Conservation (phyloP, 176 grass and related monocot genomes). For the Musa schizocarpa region DNA sequence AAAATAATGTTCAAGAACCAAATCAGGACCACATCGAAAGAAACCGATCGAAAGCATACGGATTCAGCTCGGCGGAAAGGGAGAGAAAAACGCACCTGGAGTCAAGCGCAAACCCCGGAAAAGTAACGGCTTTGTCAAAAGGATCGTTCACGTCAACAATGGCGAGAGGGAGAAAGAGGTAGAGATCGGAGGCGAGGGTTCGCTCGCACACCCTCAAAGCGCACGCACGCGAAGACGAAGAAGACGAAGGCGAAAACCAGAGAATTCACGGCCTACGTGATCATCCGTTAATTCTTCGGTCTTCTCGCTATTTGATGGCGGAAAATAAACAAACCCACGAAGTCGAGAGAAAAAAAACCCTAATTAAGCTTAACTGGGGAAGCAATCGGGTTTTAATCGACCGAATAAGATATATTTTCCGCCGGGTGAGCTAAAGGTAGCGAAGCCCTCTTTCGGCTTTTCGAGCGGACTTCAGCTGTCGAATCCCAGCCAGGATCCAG, state of each 20-base stretch:
- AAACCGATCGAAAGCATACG: not conserved
- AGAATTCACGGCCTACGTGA: not conserved
- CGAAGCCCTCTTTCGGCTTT: too few relatives aligned
- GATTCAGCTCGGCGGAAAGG: conserved; percentile 2
- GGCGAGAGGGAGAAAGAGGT: not conserved
- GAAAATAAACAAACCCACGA: not conserved
- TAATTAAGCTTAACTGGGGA: not conserved
- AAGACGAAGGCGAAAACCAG: not conserved
- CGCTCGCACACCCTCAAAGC: not conserved
- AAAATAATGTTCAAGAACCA: not conserved
- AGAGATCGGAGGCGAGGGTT: not conserved
- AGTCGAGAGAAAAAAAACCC: not conserved
- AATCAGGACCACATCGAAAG: not conserved
- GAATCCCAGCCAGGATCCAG: too few relatives aligned
- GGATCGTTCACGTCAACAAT: not conserved
- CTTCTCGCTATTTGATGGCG: not conserved
- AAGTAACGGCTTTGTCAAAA: not conserved
- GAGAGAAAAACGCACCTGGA: not conserved
- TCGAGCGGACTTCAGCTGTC: too few relatives aligned
- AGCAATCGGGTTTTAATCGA: too few relatives aligned
- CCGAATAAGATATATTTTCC: too few relatives aligned
- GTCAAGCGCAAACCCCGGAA: not conserved
- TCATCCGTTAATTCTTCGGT: not conserved
- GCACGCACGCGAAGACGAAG: not conserved
- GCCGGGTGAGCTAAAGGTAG: too few relatives aligned